A percentile compares a stretch with the other conserved stretches of the same genome.
Evolutionary conservation across 805 yeast genomes (phyloP).

Genomic region (Ogataea polymorpha): DNA sequence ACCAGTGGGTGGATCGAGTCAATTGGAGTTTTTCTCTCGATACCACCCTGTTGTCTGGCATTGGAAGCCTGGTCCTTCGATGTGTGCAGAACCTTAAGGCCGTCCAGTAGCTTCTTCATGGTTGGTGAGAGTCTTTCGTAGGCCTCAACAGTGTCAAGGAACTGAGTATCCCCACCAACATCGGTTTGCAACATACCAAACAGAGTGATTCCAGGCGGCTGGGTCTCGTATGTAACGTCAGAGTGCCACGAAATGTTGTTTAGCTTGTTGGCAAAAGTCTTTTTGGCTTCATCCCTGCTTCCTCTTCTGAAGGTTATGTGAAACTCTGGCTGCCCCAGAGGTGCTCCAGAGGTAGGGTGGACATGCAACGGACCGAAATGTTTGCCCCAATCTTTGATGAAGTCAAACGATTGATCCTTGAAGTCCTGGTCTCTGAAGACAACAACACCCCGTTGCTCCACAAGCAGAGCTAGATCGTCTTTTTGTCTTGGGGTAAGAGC

Average conservation of each 20-base stretch:
- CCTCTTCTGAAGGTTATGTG: conserved; percentile 59
- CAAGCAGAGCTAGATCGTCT: conserved; percentile 65
- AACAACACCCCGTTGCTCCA: conserved; percentile 69
- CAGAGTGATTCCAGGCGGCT: conserved; percentile 70
- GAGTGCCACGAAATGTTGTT: conserved; percentile 60
- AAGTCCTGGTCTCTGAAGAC: conserved; percentile 67
- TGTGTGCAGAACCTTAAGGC: conserved; percentile 66
- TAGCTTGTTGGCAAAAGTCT: conserved; percentile 35
- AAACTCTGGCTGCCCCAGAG: conserved; percentile 53
- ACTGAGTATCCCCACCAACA: conserved; percentile 77
- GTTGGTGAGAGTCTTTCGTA: conserved; percentile 67
- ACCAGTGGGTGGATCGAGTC: conserved; percentile 67
- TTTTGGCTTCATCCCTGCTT: conserved; percentile 36
- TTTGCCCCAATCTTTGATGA: conserved; percentile 48
- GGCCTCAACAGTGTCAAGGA: conserved; percentile 69
- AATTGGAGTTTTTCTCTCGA: conserved; percentile 63
- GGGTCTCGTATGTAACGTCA: conserved; percentile 70
- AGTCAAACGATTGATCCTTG: conserved; percentile 48
- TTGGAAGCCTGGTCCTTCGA: conserved; percentile 66
- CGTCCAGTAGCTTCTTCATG: conserved; percentile 54
- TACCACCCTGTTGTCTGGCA: conserved; percentile 53
- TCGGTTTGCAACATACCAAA: conserved; percentile 54
- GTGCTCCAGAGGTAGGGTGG: conserved; percentile 75
- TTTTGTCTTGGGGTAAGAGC: conserved; percentile 50
- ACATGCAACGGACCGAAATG: conserved; percentile 71